Evolutionary conservation across 345 rosid species (phyloP).

Genomic region (Viola odorata): DNA sequence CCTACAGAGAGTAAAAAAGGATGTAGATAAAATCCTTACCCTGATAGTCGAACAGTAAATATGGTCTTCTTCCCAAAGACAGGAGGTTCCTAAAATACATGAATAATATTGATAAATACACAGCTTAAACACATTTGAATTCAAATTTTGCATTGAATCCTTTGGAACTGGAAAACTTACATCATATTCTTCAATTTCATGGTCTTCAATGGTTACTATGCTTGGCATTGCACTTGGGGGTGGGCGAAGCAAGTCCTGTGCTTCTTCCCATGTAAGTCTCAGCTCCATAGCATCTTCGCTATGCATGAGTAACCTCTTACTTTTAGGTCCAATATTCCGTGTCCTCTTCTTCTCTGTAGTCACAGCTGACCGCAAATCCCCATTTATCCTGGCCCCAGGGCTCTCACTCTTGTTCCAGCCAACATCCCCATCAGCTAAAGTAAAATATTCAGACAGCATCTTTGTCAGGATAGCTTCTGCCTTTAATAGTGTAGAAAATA

Average conservation of each 20-base stretch:
- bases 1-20: background rate
- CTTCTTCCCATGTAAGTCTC: constrained; percentile 85
- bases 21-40: constrained; percentile 40
- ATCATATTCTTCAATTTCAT: constrained; percentile 87
- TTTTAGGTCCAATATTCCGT: constrained; percentile 70
- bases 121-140: background rate
- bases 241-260: constrained; percentile 85
- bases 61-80: constrained; percentile 86
- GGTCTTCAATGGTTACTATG: constrained; percentile 59
- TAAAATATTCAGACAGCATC: constrained; percentile 34
- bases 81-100: constrained; percentile 67
- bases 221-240: constrained; percentile 53
- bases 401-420: constrained; percentile 43
- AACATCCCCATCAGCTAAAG: constrained; percentile 38
- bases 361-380: constrained; percentile 24
- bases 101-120: constrained; percentile 23
- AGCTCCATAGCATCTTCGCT: constrained; percentile 69
- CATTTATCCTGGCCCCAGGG: constrained; percentile 33
- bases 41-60: constrained; percentile 44
- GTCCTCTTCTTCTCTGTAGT: constrained; percentile 58
- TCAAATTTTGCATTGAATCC: constrained; percentile 2
- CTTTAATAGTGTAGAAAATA: constrained; percentile 33
- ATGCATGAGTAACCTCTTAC: constrained; percentile 62
- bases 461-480: constrained; percentile 29
- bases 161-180: constrained; percentile 32